Conservation (phyloP, 768 basidiomycete genomes). For the Sarcodon aspratus region DNA sequence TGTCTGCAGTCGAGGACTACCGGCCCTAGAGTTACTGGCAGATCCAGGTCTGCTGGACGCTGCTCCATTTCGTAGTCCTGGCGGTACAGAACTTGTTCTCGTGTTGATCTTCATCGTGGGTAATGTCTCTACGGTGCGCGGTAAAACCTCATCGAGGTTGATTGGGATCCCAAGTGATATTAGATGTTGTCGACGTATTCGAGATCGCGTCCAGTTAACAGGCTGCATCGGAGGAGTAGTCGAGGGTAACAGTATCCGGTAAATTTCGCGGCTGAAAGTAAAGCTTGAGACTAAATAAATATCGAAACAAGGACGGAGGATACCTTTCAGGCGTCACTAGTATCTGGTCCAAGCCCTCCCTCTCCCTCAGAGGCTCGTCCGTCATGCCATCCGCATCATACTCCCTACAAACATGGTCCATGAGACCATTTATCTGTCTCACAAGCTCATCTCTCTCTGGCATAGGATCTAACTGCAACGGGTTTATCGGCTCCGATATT, state of each 20-base stretch:
- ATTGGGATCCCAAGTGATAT: conserved; percentile 90
- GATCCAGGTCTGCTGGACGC: conserved; percentile 21
- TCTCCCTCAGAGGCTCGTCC: conserved; percentile 66
- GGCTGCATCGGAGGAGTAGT: conserved; percentile 68
- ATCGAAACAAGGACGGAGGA: conserved; percentile 5
- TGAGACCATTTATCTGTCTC: conserved; percentile 50
- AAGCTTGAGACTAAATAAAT: conserved; percentile 1
- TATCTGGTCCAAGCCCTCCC: conserved; percentile 72
- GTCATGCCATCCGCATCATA: conserved; percentile 43
- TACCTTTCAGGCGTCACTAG: conserved; percentile 71
- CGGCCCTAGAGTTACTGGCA: conserved; percentile 40
- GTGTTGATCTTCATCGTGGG: conserved; percentile 79
- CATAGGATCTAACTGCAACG: conserved; percentile 54
- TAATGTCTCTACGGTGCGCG: conserved; percentile 52
- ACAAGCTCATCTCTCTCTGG: conserved; percentile 46
- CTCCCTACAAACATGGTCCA: conserved; percentile 54
- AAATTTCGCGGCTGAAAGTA: conserved; percentile 59
- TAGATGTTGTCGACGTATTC: conserved; percentile 82
- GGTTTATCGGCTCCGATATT: conserved; percentile 13
- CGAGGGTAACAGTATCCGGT: conserved; percentile 54
- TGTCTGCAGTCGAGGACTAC: conserved; percentile 30
- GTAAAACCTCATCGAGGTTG: conserved; percentile 87
- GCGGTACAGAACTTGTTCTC: conserved; percentile 72
- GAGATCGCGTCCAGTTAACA: conserved; percentile 91
- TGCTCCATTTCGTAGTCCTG: conserved; percentile 36